phyloP scores from a whole-genome alignment of 805 yeast genomes.

The Wickerhamiella australiensis region DNA sequence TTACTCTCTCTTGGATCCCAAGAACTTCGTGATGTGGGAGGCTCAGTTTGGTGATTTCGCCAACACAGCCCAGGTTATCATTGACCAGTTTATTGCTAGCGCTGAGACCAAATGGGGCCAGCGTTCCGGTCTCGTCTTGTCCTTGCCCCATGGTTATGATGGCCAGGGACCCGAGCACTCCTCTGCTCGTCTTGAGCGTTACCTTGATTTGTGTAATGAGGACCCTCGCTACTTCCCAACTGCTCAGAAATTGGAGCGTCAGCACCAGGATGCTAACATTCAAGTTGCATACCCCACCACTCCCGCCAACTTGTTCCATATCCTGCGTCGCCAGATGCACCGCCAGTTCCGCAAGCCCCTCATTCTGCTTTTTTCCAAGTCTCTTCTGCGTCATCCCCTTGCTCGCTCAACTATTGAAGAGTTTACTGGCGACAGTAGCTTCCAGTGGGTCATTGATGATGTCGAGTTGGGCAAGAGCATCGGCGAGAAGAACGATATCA shows the following conservation, averaged over 20 bases:
- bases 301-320: slow-evolving; percentile 92
- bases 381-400: slow-evolving; percentile 90
- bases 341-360: slow-evolving; percentile 90
- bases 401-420: slow-evolving; percentile 78
- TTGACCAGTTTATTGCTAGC: slow-evolving; percentile 91
- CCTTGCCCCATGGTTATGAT: slow-evolving; percentile 98
- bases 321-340: slow-evolving; percentile 97
- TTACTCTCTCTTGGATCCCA: slow-evolving; percentile 94
- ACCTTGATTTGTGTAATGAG: slow-evolving; percentile 88
- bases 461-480: slow-evolving; percentile 69
- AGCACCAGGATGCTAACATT: slow-evolving; percentile 97
- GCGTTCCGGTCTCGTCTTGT: slow-evolving; percentile 89
- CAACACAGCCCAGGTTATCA: slow-evolving; percentile 95
- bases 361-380: slow-evolving; percentile 78
- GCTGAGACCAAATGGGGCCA: slow-evolving; percentile 99
- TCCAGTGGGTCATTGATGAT: slow-evolving; percentile 95
- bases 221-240: slow-evolving; percentile 92
- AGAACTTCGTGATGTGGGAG: slow-evolving; percentile 96
- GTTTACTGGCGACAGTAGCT: slow-evolving; percentile 81
- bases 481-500: slow-evolving; percentile 67
- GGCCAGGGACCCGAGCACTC: slow-evolving; percentile 99
- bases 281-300: slow-evolving; percentile 98
- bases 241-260: slow-evolving; percentile 78
- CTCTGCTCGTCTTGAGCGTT: slow-evolving; percentile 93
- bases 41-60: slow-evolving; percentile 99